phyloP scores from a whole-genome alignment of 257 asterid species.

The Solanum phureja region DNA sequence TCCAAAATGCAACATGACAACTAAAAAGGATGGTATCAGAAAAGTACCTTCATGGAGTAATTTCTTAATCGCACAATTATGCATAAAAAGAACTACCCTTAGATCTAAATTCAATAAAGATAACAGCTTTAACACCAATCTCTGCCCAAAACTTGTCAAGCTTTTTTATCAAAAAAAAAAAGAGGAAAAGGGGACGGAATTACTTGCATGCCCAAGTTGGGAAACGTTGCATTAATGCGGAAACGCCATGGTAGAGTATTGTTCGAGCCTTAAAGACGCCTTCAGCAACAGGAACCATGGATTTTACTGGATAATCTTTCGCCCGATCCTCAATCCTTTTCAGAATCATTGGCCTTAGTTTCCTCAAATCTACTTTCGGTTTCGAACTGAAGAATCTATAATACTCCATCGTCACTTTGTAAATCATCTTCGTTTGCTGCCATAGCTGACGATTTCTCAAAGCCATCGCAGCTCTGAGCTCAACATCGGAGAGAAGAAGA shows the following conservation, averaged over 20 bases:
- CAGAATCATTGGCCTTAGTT: conserved; percentile 67
- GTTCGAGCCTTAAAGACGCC: conserved; percentile 53
- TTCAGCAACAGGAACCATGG: conserved; percentile 54
- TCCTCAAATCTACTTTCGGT: conserved; percentile 27
- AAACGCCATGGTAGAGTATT: conserved; percentile 59
- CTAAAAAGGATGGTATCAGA: not conserved
- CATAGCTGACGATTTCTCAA: not conserved
- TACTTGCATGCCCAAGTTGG: conserved; percentile 92
- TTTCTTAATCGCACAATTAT: not conserved
- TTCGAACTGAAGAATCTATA: not conserved
- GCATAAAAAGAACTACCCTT: not conserved
- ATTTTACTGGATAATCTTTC: conserved; percentile 46
- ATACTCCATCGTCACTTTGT: not conserved
- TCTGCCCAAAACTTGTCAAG: not conserved
- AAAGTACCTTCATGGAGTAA: not conserved
- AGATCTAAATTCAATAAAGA: not conserved
- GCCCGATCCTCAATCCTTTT: conserved; percentile 76
- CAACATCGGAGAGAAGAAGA: not conserved
- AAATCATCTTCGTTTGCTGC: not conserved
- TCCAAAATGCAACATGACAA: not conserved
- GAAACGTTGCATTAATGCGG: conserved; percentile 44
- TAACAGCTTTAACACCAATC: not conserved
- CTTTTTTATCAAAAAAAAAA: not conserved
- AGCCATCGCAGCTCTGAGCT: not conserved
- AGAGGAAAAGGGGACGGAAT: conserved; percentile 4